A percentile compares a stretch with the other conserved stretches of the same genome.
phyloP scores from a whole-genome alignment of 805 yeast species.

The Ogataea nitratoaversa region DNA sequence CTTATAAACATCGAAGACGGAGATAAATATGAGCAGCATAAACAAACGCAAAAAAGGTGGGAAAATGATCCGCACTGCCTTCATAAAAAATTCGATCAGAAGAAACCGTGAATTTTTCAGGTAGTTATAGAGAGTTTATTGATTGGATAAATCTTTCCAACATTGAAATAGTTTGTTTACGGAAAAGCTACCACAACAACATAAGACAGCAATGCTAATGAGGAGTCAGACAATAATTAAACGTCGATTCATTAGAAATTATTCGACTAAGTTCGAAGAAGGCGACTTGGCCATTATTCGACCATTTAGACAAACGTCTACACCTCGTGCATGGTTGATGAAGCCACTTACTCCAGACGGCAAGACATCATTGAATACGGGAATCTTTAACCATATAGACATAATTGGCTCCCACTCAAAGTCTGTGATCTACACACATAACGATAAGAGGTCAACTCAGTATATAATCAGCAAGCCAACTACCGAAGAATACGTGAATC shows the following conservation, averaged over 20 bases:
- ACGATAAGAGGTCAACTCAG: constrained; percentile 17
- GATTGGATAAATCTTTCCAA: too few species aligned
- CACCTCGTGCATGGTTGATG: constrained; percentile 26
- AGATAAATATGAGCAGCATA: too few species aligned
- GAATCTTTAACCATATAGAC: constrained; percentile 33
- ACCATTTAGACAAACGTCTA: constrained; percentile 24
- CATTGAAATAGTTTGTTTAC: too few species aligned
- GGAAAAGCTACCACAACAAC: too few species aligned
- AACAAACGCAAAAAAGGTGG: too few species aligned
- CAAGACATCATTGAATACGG: constrained; percentile 21
- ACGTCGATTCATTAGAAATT: constrained; percentile 2
- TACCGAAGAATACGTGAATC: constrained; percentile 42
- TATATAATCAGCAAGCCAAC: constrained; percentile 37
- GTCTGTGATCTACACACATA: constrained; percentile 22
- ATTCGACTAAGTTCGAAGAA: constrained; percentile 20
- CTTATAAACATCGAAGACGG: too few species aligned
- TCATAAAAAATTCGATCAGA: too few species aligned
- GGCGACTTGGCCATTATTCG: constrained; percentile 32
- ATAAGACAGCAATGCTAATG: too few species aligned
- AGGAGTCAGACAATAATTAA: too few species aligned
- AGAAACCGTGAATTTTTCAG: too few species aligned
- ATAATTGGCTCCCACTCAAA: constrained; percentile 37
- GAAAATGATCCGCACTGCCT: too few species aligned
- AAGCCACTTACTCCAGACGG: constrained; percentile 24
- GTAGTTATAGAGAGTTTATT: too few species aligned